Base-by-base conservation (phyloP, 2,329 filamentous ascomycete species). In the Bipolaris victoriae region DNA sequence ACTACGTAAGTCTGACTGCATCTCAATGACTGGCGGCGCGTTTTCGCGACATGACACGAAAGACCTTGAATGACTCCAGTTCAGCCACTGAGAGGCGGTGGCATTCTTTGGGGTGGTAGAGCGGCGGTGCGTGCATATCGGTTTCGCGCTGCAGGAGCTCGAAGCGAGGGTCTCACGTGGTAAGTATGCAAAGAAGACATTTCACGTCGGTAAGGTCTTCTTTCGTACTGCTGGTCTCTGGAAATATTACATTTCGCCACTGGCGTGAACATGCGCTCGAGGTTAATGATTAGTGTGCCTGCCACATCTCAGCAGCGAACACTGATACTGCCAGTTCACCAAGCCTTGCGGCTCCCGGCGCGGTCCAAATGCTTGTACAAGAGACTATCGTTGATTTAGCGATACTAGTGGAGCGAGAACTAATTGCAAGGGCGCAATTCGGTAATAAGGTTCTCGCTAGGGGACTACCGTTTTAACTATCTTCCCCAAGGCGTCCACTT, bases 401-500 rank as follows among this genome's bases (percentile, higher is more conserved):
- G 35, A 35, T 37, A 51, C 26, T 37, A 46, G 41, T 47, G 41
- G 41, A 40, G 45, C 46, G 37, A 43, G 39, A 41, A 22, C 46
- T 57, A 53, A 60, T 56, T 49, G 31, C 45, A 49, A 51, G 53
- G 53, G 45, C 40, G 46, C 45, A 50, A 51, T 16, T 44, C 22
- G 44, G 43, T 26, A 16, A 41, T 44, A 46, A 58, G 53, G 51
- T 39, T 55, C 47, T 55, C 50, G 55, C 54, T 57, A 58, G n/a
- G 45, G 44, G 50, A 54, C 49, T 39, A 18, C 43, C 41, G 31
- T 29, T 41, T 26, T 40, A 33, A 35, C 31, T 35, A 54, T 45
- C 33, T 51, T 51, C 47, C 36, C 44, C 51, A 37, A 33, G 46
- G 35, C 11, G 26, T 43, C 50, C 46, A 37, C 45, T 51, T 55